Base-by-base conservation (phyloP, 495 filamentous ascomycete species). In the Hypoxylon crocopeplum region DNA sequence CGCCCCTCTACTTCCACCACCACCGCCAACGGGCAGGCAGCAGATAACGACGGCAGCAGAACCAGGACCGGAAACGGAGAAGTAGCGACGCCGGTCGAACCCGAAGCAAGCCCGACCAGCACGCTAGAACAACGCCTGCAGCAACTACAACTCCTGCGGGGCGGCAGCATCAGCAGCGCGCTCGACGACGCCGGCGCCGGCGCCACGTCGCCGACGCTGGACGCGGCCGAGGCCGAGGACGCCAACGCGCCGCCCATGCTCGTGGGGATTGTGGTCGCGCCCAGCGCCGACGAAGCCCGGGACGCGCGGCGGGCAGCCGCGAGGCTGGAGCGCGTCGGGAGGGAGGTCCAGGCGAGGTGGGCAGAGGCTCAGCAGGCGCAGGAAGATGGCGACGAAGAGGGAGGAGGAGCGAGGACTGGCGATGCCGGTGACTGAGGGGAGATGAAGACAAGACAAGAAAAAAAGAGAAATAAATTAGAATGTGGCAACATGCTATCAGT, bases 281-380 rank as follows among this genome's bases (percentile, higher is more conserved):
- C 66, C 3, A 33, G 27, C 19, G 42, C 58, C 0, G 70, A 73
- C 47, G 60, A 69, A 4, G 53, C 62, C 1, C 63, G 39, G 6
- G 70, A 74, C 8, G 73, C 68, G 7, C 54, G 70, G 7, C 67
- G 72, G 1, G 73, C 73, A 0, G 68, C 69, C 0, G 66, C 66
- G 0, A 41, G 67, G 21, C 57, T 76, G 2, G 73, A 76, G 67
- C 62, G 61, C 16, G 65, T 76, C 2, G 73, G 72, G 0, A 66
- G 66, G n/a, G 64, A 66, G 47, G 58, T 76, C n/a, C 73, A 76
- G 51, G 25, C 30, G 24, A 64, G 56, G 39, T 70, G 72, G 64
- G 47, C 58, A 8, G 66, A 64, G 36, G 36, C 52, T 8, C 50
- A 49, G 55, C 16, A 36, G 12, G 17, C 12, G 45, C 15, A 27